Base-by-base conservation (phyloP, 1,139 yeast species). In the Nakaseomyces sp. region DNA sequence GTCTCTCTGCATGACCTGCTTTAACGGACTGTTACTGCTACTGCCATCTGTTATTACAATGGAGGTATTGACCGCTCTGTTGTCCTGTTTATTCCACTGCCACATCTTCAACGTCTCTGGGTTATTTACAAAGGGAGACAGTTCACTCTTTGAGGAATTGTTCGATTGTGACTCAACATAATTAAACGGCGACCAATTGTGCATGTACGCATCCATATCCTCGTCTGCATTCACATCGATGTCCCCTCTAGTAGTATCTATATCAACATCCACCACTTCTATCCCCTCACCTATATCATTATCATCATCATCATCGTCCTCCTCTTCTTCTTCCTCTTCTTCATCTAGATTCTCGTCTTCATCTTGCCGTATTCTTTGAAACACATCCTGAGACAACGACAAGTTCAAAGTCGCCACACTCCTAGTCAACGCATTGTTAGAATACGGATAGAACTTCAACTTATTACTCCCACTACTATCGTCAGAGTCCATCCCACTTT, bases 341-440 rank as follows among this genome's bases (percentile, higher is more conserved):
- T 50, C 43, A 29, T 45, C n/a, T n/a, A n/a, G n/a, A n/a, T n/a
- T n/a, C n/a, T n/a, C n/a, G n/a, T n/a, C n/a, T n/a, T n/a, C 48
- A 5, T 10, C 20, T 3, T 7, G 36, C 16, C 36, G 36, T 32
- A 32, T 32, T 15, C 24, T 18, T 18, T 7, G 24, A 12, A 32
- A 18, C n/a, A 32, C 24, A 19, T 32, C 36, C 24, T 18, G 36
- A 5, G 36, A 32, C n/a, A 60, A 37, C 4, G 63, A 57, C 36
- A 61, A 43, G 41, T 61, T 60, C 43, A 61, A 43, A 3, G 60
- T 56, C 9, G 60, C 61, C 2, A 51, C 55, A 52, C 64, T 60
- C 49, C 65, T 54, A 24, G 64, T 58, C 42, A 61, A 35, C 37
- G 48, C 51, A 16, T 52, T 51, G 35, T 53, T 55, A 13, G 59